Evolutionary conservation across 2,329 filamentous ascomycete species (phyloP).

Genomic region (Arthroderma sp.): DNA sequence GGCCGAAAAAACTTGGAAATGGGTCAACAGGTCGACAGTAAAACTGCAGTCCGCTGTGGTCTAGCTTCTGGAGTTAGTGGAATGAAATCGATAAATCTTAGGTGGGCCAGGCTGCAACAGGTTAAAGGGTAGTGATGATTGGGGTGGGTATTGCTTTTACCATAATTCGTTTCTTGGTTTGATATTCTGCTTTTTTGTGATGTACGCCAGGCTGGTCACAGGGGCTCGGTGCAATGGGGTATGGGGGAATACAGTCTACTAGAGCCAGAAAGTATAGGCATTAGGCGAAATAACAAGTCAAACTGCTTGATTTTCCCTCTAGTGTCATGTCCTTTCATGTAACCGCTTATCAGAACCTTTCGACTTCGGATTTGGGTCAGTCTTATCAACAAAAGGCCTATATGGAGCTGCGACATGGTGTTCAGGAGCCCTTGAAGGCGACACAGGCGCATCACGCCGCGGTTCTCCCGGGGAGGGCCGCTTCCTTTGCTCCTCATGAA

Average conservation of each 20-base stretch:
- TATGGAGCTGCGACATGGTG: constrained; percentile 46
- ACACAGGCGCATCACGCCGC: constrained; percentile 19
- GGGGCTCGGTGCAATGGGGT: neutral
- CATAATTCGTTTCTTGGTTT: neutral
- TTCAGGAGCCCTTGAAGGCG: constrained; percentile 29
- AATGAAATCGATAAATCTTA: neutral
- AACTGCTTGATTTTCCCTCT: neutral
- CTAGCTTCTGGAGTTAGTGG: neutral
- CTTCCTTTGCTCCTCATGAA: constrained; percentile 66
- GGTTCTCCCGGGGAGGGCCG: constrained; percentile 41
- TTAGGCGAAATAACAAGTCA: neutral
- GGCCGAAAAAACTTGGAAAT: constrained; percentile 4
- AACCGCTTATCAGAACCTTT: constrained; percentile 20
- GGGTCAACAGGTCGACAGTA: constrained; percentile 2
- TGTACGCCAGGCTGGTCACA: neutral
- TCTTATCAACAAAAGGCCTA: constrained; percentile 43
- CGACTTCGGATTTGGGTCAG: constrained; percentile 25
- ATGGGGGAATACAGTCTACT: neutral
- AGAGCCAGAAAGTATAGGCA: neutral
- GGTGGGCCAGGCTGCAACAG: neutral
- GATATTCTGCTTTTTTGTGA: neutral
- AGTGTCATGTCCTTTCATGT: constrained; percentile 16
- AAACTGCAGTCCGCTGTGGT: constrained; percentile 2
- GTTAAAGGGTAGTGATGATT: neutral
- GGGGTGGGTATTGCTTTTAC: neutral